Evolutionary conservation across 495 filamentous ascomycete species (phyloP), one percentile per base, ranked within the genome.

Genomic region (Sordaria brevicollis): DNA sequence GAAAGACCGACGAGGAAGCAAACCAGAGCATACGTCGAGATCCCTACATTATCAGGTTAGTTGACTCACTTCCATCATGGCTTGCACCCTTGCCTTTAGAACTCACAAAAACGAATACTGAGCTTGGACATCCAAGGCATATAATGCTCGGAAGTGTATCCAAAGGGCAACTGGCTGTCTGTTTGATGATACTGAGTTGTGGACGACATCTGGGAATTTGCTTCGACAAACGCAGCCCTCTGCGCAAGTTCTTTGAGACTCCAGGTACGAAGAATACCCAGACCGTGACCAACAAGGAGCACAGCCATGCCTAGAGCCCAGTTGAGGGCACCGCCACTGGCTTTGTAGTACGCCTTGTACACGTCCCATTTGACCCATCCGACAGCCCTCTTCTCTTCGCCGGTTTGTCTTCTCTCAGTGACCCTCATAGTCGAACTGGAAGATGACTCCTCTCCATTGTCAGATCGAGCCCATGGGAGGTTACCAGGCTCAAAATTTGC

Each of bases 311-410:
- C 79, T 0, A 85, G 66, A 3, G 76, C 36, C 89, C 88, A 91
- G 65, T 83, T 83, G 41, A 78, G 72, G 19, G 79, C 75, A 1
- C 89, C 89, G 54, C 89, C 89, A 74, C 83, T 85, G 0, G 85
- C 80, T 17, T 79, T 81, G 29, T 91, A 74, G 70, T 91, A 92
- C 8, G 83, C 79, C 31, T 77, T 77, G 71, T 91, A 92, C 3
- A 91, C 82, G 4, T 69, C 67, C 38, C 81, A 76, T 54, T 85
- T 86, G 15, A 92, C 82, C 10, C 81, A 75, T 3, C 90, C 90
- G 15, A 74, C 77, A 71, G 88, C 86, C 67, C 84, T 75, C 34
- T 62, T 62, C 13, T 62, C 49, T 25, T 62, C 49, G 25, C 49
- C 25, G 2, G 49, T 31, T 62, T 62, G 49, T 62, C 49, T 31